These are phyloP conservation scores for Ilex paraguariensis DNA, from an alignment of 305 asterid genomes.

Conservation along the genomic window DNA sequence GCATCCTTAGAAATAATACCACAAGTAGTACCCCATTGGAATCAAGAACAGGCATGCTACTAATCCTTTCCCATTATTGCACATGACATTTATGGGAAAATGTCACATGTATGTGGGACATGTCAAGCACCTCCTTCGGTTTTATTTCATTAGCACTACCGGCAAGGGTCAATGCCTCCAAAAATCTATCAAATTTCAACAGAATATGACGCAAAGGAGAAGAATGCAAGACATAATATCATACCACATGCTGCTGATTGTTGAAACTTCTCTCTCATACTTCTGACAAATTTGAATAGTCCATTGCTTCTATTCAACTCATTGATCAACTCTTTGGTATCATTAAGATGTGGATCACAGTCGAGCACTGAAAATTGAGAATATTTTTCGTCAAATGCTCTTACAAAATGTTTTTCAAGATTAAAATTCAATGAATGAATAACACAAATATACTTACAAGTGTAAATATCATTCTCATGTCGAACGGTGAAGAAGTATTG, in stretches of 20 bases:
- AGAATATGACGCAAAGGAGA: slow-evolving; percentile 3
- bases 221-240: slow-evolving; percentile 17
- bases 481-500: slow-evolving; percentile 75
- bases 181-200: slow-evolving; percentile 1
- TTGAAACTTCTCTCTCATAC: slow-evolving; percentile 83
- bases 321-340: slow-evolving; percentile 49
- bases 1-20: slow-evolving; percentile 21
- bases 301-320: slow-evolving; percentile 81
- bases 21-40: not conserved
- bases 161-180: not conserved
- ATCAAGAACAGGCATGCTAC: slow-evolving; percentile 2
- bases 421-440: not conserved
- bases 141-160: not conserved
- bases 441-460: slow-evolving; percentile 43
- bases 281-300: slow-evolving; percentile 82
- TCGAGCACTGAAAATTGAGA: slow-evolving; percentile 53
- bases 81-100: no score
- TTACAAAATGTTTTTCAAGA: slow-evolving; percentile 10
- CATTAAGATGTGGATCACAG: slow-evolving; percentile 67
- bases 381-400: not conserved
- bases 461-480: slow-evolving; percentile 66
- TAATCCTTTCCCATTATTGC: not conserved
- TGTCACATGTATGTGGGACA: no score
- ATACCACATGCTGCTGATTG: slow-evolving; percentile 61
- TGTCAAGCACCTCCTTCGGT: no score